These are phyloP conservation scores for Geranium incanum DNA, from an alignment of 441 rosid species.

Conservation along the genomic window DNA sequence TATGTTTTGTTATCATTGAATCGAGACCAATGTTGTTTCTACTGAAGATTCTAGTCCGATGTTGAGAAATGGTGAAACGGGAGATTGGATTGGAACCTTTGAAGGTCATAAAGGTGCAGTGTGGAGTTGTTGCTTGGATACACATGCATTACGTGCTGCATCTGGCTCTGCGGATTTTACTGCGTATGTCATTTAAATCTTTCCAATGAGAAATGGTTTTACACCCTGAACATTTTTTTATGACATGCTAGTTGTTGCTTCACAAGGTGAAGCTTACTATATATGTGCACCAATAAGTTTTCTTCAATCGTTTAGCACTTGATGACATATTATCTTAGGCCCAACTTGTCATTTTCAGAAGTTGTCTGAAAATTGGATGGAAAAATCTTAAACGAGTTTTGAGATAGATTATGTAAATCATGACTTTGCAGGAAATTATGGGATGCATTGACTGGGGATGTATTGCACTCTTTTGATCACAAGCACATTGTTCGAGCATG, in stretches of 20 bases:
- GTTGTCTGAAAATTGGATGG: neutral
- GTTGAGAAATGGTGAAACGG: conserved; percentile 97
- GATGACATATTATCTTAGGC: neutral
- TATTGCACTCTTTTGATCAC: conserved; percentile 87
- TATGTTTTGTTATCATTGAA: conserved; percentile 2
- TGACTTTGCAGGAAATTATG: conserved; percentile 67
- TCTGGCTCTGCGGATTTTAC: conserved; percentile 92
- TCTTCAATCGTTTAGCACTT: neutral
- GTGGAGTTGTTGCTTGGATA: conserved; percentile 91
- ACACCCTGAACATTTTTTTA: neutral
- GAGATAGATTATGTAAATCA: neutral
- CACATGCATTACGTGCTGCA: conserved; percentile 78
- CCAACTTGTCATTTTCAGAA: neutral
- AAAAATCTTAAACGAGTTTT: neutral
- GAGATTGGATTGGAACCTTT: conserved; percentile 97
- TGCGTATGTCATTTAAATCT: conserved; percentile 43
- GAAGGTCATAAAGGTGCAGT: conserved; percentile 97
- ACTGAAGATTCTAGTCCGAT: conserved; percentile 73
- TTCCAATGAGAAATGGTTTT: neutral
- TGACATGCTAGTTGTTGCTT: neutral
- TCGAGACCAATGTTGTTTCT: conserved; percentile 10
- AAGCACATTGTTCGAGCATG: conserved; percentile 95
- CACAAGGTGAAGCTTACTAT: neutral
- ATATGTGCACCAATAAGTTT: neutral
- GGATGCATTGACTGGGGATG: conserved; percentile 94